Percentiles rank a stretch among this genome's conserved stretches.
Evolutionary conservation across 305 asterid genomes (phyloP).

Genomic region (Coffea humblotiana): DNA sequence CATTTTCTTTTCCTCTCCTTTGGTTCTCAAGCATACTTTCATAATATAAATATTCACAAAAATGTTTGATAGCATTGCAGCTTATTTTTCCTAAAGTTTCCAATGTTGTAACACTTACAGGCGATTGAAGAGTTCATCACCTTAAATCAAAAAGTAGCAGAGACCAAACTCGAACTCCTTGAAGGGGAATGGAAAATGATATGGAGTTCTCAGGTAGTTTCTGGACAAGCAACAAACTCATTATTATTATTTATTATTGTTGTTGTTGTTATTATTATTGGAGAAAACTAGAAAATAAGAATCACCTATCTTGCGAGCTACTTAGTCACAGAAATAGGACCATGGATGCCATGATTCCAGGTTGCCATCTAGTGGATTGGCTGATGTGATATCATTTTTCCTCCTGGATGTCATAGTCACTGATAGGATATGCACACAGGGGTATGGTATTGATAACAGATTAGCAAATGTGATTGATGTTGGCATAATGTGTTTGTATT

Average conservation of each 20-base stretch:
- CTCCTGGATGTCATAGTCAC: not conserved
- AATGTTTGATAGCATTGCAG: not conserved
- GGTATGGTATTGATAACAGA: no score
- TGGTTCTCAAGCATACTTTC: not conserved
- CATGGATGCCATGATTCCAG: not conserved
- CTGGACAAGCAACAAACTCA: not conserved
- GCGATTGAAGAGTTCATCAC: constrained; percentile 60
- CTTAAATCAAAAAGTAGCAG: constrained; percentile 31
- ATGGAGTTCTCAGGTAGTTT: constrained; percentile 89
- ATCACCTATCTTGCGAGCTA: not conserved
- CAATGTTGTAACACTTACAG: constrained; percentile 35
- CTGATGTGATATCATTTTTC: not conserved
- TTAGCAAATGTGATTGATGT: no score
- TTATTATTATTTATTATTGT: not conserved
- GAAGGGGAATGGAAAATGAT: constrained; percentile 92
- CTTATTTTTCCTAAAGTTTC: constrained; percentile 12
- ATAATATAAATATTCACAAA: not conserved
- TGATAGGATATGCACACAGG: not conserved
- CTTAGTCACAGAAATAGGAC: not conserved
- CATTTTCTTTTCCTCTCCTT: not conserved
- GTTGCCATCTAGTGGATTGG: not conserved
- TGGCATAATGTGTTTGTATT: no score
- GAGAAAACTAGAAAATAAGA: not conserved
- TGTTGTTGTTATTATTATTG: no score
- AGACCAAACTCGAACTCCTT: constrained; percentile 54